A percentile compares a stretch with the other conserved stretches of the same genome.
Evolutionary conservation across 2,329 filamentous ascomycete species (phyloP).

Genomic region (Cladorrhinum sp.): DNA sequence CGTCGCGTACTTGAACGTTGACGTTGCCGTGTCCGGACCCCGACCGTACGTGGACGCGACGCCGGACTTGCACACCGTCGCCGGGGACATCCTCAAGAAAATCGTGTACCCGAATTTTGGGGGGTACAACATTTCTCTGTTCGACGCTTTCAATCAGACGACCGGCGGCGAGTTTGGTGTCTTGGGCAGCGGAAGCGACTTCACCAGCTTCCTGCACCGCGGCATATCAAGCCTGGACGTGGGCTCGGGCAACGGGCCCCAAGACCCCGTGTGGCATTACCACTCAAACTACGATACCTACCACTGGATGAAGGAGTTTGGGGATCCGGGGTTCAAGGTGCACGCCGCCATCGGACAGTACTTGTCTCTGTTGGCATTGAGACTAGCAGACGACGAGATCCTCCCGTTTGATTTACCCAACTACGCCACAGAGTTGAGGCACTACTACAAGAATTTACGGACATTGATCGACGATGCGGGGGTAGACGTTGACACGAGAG

Average conservation of each 20-base stretch:
- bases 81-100: conserved; percentile 59
- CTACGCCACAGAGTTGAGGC: conserved; percentile 64
- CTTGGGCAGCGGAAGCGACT: conserved; percentile 75
- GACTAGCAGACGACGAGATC: conserved; percentile 75
- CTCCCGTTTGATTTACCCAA: conserved; percentile 77
- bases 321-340: conserved; percentile 78
- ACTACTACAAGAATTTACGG: conserved; percentile 58
- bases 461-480: conserved; percentile 36
- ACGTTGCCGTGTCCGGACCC: conserved; percentile 70
- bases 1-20: conserved; percentile 87
- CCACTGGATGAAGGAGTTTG: conserved; percentile 75
- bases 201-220: conserved; percentile 84
- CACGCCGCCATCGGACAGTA: conserved; percentile 77
- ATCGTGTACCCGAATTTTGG: conserved; percentile 61
- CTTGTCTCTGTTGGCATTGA: conserved; percentile 74
- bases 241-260: conserved; percentile 56
- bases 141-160: conserved; percentile 68
- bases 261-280: conserved; percentile 66
- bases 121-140: conserved; percentile 64
- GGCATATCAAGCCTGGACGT: conserved; percentile 61
- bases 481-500: conserved; percentile 35
- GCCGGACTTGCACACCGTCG: conserved; percentile 51
- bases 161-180: conserved; percentile 57
- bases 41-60: conserved; percentile 9
- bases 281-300: conserved; percentile 89